These are phyloP conservation scores for Solanum sejunctum DNA, from an alignment of 257 asterid species.

Conservation along the genomic window DNA sequence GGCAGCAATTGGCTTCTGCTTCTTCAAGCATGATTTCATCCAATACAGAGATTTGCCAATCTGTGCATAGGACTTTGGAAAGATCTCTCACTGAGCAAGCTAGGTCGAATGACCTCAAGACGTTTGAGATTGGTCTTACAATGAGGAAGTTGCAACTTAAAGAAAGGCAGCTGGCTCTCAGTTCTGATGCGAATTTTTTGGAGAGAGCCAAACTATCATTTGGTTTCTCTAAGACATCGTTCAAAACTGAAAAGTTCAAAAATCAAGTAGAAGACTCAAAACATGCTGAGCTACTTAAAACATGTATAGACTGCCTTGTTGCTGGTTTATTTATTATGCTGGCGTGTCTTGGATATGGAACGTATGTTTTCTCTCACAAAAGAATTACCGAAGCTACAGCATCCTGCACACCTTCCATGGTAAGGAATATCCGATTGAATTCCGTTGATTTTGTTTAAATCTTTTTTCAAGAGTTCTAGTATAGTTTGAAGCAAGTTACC, in stretches of 20 bases:
- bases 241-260: constrained; percentile 62
- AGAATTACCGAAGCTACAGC: constrained; percentile 71
- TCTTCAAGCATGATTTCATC: constrained; percentile 18
- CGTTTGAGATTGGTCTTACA: constrained; percentile 55
- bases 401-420: constrained; percentile 53
- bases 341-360: constrained; percentile 53
- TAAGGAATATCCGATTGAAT: constrained; percentile 9
- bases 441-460: not conserved
- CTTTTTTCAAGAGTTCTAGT: not conserved
- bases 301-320: constrained; percentile 75
- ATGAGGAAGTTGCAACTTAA: constrained; percentile 56
- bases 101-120: constrained; percentile 73
- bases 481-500: not conserved
- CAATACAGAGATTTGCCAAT: constrained; percentile 5
- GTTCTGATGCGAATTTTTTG: constrained; percentile 43
- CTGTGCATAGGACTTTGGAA: constrained; percentile 40
- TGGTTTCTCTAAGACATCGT: constrained; percentile 73
- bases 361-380: constrained; percentile 54
- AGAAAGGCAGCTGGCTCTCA: constrained; percentile 48
- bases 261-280: constrained; percentile 60
- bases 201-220: constrained; percentile 68
- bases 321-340: constrained; percentile 68
- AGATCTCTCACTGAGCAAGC: constrained; percentile 71
- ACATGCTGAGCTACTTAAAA: constrained; percentile 57
- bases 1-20: constrained; percentile 24